A percentile compares a stretch with the other conserved stretches of the same genome.
Evolutionary conservation across 192 early-diverging fungal genomes (phyloP).

Genomic region (Backusella macrospora): DNA sequence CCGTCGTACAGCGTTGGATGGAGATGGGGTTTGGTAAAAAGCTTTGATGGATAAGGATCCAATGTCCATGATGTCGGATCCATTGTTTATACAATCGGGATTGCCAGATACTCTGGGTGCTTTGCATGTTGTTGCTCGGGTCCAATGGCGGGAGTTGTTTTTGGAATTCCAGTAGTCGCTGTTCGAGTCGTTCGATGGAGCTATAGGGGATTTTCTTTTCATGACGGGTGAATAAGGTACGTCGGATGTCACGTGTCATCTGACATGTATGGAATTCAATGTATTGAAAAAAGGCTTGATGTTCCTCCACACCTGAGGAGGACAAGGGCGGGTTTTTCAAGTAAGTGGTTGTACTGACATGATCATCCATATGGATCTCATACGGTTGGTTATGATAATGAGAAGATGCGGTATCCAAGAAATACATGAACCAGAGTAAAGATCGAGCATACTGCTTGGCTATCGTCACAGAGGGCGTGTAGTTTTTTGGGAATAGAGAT

Average conservation of each 20-base stretch:
- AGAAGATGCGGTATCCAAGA: conserved; percentile 36
- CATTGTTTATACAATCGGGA: conserved; percentile 31
- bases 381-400: conserved; percentile 41
- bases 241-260: conserved; percentile 40
- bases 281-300: conserved; percentile 31
- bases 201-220: conserved; percentile 21
- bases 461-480: not conserved
- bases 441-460: conserved; percentile 30
- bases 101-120: conserved; percentile 23
- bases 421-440: conserved; percentile 39
- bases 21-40: conserved; percentile 37
- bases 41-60: conserved; percentile 41
- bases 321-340: conserved; percentile 20
- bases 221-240: conserved; percentile 32
- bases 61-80: conserved; percentile 38
- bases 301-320: conserved; percentile 17
- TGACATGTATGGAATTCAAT: conserved; percentile 35
- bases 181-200: conserved; percentile 36
- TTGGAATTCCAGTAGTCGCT: conserved; percentile 15
- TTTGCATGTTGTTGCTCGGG: conserved; percentile 6
- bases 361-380: conserved; percentile 29
- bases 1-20: conserved; percentile 31
- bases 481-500: conserved; percentile 1
- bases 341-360: conserved; percentile 5
- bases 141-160: conserved; percentile 10